Evolutionary conservation across 306 rosid genomes (phyloP), one percentile per base, ranked within the genome.

Genomic region (Betula pendula): DNA sequence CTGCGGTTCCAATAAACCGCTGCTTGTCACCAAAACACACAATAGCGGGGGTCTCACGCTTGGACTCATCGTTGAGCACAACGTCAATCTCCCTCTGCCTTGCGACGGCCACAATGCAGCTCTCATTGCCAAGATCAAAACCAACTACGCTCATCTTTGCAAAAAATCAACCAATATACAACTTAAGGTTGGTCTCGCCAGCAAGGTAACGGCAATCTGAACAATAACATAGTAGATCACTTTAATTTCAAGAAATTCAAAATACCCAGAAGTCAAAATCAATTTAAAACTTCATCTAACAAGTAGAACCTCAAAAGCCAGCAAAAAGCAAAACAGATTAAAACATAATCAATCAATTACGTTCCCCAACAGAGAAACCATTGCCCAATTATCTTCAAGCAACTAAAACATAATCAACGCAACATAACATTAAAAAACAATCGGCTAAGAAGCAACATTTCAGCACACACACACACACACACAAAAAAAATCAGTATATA

Each of bases 11-110:
- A 67, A 96, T 85, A 52, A 96, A 96, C 33, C 98, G 83, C 71
- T 96, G 99, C 55, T 96, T 96, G 22, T 96, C 97, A 55, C 99
- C 99, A n/a, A 96, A 96, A 78, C 98, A 89, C 3, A 96, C 99
- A 79, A 96, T 50, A 4, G 97, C 96, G 0, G 99, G 99, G 4
- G 98, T 96, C 53, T 96, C 98, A 13, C 98, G 96, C 60, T 96
- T 96, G 55, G 99, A 96, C 81, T 92, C 99, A 68, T 96, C 99
- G 42, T 96, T 96, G 70, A 96, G 94, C 58, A 96, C 96, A 29
- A 96, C 98, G 82, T 92, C 99, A 44, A 96, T 92, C 59, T 97
- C 99, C 40, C 98, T 89, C 79, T 92, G 99, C 84, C 97, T 91
- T 6, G 97, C 99, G 53, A 92, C 98, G 5, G 97, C 99, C 31